Base-by-base conservation (phyloP, 2,329 filamentous ascomycete genomes). In the Cercospora zeae-maydis region DNA sequence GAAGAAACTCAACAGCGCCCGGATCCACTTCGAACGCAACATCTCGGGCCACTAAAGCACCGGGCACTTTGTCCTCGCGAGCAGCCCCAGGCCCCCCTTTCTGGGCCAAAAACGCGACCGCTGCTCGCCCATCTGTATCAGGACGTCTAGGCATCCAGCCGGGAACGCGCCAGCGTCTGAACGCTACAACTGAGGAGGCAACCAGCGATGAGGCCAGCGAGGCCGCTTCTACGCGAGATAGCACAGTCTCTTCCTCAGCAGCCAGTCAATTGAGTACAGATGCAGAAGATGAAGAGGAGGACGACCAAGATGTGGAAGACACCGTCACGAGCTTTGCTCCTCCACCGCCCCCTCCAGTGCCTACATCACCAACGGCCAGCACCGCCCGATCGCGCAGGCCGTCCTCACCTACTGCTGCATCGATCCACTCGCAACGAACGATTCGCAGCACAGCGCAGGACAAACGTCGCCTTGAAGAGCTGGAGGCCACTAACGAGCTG, bases 401-500 rank as follows among this genome's bases (percentile, higher is more conserved):
- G 1, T 75, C 75, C 2, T 76, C 75, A 1, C 71, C 74, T 4
- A 63, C 69, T 13, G 68, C 67, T 21, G 70, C 74, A 27, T 72
- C 71, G 4, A 67, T 72, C 9, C 69, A 67, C 58, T 75, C 73
- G 11, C 69, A 71, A 34, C 67, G 72, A 27, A 74, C 73, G 1
- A 69, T 74, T 19, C 76, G 82, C 21, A 80, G 81, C 11, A 78
- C 78, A 2, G 77, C 84, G 7, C 80, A 83, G 0, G 77, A 83
- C 1, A 82, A 79, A 21, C 83, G 88, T 66, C 90, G 96, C 72
- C 86, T 93, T 19, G 93, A 97, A 69, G 91, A 96, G 67, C 80
- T 97, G 14, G 92, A 96, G 74, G 88, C 91, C 0, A 97, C 96
- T 74, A 79, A 98, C 1, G 87, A 89, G 59, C 83, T 97, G 3